These are phyloP conservation scores for Phytophthora agathidicida DNA, from an alignment of 352 stramenopile genomes.

Conservation along the genomic window DNA sequence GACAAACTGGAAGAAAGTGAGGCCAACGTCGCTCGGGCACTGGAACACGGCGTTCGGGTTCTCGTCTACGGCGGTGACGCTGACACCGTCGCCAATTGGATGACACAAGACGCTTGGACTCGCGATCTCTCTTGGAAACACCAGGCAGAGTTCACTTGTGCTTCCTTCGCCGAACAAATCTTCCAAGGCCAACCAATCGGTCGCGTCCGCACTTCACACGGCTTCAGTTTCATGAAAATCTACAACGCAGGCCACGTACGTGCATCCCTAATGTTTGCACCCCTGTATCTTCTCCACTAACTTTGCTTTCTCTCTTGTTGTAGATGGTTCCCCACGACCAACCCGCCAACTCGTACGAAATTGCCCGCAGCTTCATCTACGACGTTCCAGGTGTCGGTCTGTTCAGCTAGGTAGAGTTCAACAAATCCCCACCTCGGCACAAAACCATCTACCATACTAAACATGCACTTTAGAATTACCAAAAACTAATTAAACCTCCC, in stretches of 20 bases:
- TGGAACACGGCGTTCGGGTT: conserved; percentile 67
- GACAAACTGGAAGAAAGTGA: conserved; percentile 72
- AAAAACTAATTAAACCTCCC: conserved; percentile 20
- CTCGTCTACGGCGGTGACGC: conserved; percentile 75
- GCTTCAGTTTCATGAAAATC: conserved; percentile 73
- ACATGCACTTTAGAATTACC: conserved; percentile 41
- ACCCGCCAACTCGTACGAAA: conserved; percentile 46
- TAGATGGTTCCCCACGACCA: conserved; percentile 86
- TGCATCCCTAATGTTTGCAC: no score
- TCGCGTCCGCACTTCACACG: conserved; percentile 45
- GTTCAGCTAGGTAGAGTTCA: conserved; percentile 51
- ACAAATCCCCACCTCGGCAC: not conserved
- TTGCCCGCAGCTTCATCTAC: conserved; percentile 59
- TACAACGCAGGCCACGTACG: conserved; percentile 73
- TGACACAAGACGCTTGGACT: conserved; percentile 73
- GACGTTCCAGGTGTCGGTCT: conserved; percentile 12
- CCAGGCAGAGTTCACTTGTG: conserved; percentile 35
- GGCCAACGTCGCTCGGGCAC: conserved; percentile 46
- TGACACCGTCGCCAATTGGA: conserved; percentile 77
- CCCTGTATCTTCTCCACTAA: not conserved
- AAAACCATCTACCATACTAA: conserved; percentile 9
- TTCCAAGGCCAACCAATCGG: conserved; percentile 40
- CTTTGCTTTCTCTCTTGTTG: not conserved
- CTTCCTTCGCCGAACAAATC: conserved; percentile 17
- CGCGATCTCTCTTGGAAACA: conserved; percentile 50